Evolutionary conservation across 2,329 filamentous ascomycete genomes (phyloP).

Genomic region (Calonectria hawksworthii): DNA sequence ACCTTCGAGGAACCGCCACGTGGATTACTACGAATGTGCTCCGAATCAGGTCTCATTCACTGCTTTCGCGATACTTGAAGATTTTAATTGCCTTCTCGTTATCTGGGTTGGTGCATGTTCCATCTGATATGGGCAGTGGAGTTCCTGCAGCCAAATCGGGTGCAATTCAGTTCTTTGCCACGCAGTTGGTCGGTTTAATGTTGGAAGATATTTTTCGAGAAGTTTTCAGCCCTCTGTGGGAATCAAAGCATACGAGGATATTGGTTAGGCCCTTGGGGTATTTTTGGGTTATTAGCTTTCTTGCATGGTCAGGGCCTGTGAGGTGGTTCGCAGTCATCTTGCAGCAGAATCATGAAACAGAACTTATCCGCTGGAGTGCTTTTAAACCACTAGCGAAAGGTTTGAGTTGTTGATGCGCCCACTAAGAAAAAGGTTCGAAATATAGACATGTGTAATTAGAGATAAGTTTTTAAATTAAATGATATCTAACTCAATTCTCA

Average conservation of each 20-base stretch:
- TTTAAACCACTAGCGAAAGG: constrained; percentile 27
- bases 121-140: constrained; percentile 37
- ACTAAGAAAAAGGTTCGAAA: background rate
- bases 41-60: constrained; percentile 28
- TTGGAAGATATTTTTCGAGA: constrained; percentile 34
- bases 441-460: background rate
- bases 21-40: constrained; percentile 37
- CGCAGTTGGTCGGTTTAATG: constrained; percentile 35
- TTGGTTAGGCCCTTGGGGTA: constrained; percentile 31
- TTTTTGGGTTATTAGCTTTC: constrained; percentile 39
- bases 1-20: constrained; percentile 33
- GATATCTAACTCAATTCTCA: background rate
- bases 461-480: background rate
- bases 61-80: constrained; percentile 29
- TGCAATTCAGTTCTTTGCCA: constrained; percentile 34
- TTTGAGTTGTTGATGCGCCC: background rate
- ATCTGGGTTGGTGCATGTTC: constrained; percentile 34
- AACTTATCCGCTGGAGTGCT: constrained; percentile 30
- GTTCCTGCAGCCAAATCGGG: constrained; percentile 31
- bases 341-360: constrained; percentile 30
- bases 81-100: constrained; percentile 36
- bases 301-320: constrained; percentile 38
- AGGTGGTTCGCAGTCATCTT: constrained; percentile 40
- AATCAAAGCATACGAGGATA: background rate
- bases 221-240: constrained; percentile 33